Evolutionary conservation across 2,329 filamentous ascomycete genomes (phyloP).

Genomic region (Verticillium dahliae): DNA sequence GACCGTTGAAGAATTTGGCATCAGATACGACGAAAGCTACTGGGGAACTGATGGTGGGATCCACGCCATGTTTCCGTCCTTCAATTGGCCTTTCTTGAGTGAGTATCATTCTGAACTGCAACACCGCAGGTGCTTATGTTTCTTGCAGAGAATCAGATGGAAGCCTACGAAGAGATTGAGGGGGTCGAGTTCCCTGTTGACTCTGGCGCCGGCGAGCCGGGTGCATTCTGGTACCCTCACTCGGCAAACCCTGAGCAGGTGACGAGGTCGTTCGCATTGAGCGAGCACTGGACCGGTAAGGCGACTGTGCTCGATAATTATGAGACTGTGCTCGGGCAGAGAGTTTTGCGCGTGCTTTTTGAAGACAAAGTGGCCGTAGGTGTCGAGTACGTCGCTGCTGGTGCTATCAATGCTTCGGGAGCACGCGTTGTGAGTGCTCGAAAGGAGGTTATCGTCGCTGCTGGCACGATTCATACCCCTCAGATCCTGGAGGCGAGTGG

Average conservation of each 20-base stretch:
- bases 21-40: constrained; percentile 17
- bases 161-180: constrained; percentile 13
- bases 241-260: constrained; percentile 18
- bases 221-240: constrained; percentile 24
- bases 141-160: constrained; percentile 13
- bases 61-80: constrained; percentile 17
- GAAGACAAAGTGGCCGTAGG: constrained; percentile 21
- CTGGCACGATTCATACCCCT: constrained; percentile 34
- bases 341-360: constrained; percentile 31
- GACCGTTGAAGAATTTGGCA: constrained; percentile 13
- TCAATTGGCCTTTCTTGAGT: constrained; percentile 15
- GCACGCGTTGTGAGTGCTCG: constrained; percentile 12
- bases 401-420: constrained; percentile 7
- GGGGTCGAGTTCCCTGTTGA: constrained; percentile 17
- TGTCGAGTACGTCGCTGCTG: constrained; percentile 13
- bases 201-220: constrained; percentile 17
- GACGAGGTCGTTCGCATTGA: constrained; percentile 20
- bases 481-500: constrained; percentile 36
- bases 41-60: constrained; percentile 16
- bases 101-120: neutral
- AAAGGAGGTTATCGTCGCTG: constrained; percentile 33
- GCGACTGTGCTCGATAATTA: constrained; percentile 10
- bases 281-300: constrained; percentile 19
- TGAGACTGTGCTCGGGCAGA: constrained; percentile 16
- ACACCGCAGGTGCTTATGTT: neutral